A percentile compares a stretch with the other conserved stretches of the same genome.
Conservation (phyloP, 148 eudicot species). For the Amaranthus hypochondriacus region DNA sequence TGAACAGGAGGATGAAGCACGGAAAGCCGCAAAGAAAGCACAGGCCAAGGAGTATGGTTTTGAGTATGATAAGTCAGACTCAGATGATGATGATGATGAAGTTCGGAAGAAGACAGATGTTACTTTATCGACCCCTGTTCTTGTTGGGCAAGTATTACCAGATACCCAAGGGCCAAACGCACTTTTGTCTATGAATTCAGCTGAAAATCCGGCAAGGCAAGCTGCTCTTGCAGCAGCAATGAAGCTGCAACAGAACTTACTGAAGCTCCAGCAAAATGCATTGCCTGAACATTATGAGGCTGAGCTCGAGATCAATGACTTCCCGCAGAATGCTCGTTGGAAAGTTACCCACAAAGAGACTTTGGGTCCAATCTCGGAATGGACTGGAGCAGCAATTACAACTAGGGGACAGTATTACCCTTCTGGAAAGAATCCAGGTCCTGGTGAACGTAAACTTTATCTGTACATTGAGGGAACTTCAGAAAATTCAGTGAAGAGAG, state of each 20-base stretch:
- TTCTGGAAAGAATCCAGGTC: conserved; percentile 57
- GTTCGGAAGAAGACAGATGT: conserved; percentile 46
- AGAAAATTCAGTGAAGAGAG: conserved; percentile 76
- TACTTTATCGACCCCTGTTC: conserved; percentile 18
- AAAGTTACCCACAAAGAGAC: conserved; percentile 89
- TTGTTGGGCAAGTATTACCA: conserved; percentile 30
- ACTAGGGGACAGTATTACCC: conserved; percentile 69
- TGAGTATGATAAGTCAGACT: conserved; percentile 79
- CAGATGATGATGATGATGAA: conserved; percentile 77
- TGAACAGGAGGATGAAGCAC: conserved; percentile 84
- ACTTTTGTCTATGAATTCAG: conserved; percentile 20
- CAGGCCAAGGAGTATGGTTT: conserved; percentile 83
- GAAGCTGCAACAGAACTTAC: conserved; percentile 61
- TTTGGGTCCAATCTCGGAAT: conserved; percentile 72
- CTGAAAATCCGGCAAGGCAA: conserved; percentile 53
- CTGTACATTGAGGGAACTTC: conserved; percentile 75
- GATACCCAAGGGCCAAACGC: conserved; percentile 26
- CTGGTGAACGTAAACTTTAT: conserved; percentile 66
- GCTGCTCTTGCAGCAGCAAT: conserved; percentile 55
- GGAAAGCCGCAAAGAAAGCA: conserved; percentile 81
- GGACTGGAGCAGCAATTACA: conserved; percentile 84
- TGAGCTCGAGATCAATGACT: conserved; percentile 78
- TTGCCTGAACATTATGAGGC: conserved; percentile 84
- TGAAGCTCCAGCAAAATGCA: conserved; percentile 72
- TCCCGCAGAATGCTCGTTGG: conserved; percentile 90